These are phyloP conservation scores for Fusarium setosum DNA, from an alignment of 2,329 filamentous ascomycete species.

Conservation along the genomic window DNA sequence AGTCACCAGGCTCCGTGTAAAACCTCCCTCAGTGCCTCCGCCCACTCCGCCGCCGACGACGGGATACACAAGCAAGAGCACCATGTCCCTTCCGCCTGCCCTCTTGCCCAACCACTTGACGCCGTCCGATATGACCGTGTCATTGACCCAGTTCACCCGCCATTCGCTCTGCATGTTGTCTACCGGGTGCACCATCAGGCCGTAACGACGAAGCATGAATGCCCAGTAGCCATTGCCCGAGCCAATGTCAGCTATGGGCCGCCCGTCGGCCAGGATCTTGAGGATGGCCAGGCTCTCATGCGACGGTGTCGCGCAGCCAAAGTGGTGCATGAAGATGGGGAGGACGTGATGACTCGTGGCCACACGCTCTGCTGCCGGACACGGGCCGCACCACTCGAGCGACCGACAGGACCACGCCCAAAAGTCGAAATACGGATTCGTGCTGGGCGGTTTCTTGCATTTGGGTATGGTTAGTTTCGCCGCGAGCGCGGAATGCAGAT, in stretches of 20 bases:
- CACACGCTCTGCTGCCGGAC: conserved; percentile 61
- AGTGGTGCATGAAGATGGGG: conserved; percentile 82
- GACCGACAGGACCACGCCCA: conserved; percentile 73
- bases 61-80: conserved; percentile 79
- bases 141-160: conserved; percentile 74
- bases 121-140: conserved; percentile 73
- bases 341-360: conserved; percentile 74
- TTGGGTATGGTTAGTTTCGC: conserved; percentile 57
- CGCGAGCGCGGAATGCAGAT: conserved; percentile 58
- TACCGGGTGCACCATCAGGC: conserved; percentile 66
- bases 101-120: conserved; percentile 65
- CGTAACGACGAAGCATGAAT: conserved; percentile 73
- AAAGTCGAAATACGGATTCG: conserved; percentile 76
- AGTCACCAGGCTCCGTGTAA: conserved; percentile 71
- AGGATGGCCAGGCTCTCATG: conserved; percentile 74
- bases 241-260: conserved; percentile 73
- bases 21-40: conserved; percentile 71
- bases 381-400: conserved; percentile 74
- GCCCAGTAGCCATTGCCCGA: conserved; percentile 83
- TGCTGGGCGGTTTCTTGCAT: conserved; percentile 55
- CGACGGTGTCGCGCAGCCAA: conserved; percentile 77
- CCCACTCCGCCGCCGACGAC: conserved; percentile 73
- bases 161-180: conserved; percentile 77
- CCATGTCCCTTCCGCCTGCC: conserved; percentile 61
- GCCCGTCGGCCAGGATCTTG: conserved; percentile 63